phyloP scores from a whole-genome alignment of 192 early-diverging fungal species.

The Fimicolochytrium jonesii region DNA sequence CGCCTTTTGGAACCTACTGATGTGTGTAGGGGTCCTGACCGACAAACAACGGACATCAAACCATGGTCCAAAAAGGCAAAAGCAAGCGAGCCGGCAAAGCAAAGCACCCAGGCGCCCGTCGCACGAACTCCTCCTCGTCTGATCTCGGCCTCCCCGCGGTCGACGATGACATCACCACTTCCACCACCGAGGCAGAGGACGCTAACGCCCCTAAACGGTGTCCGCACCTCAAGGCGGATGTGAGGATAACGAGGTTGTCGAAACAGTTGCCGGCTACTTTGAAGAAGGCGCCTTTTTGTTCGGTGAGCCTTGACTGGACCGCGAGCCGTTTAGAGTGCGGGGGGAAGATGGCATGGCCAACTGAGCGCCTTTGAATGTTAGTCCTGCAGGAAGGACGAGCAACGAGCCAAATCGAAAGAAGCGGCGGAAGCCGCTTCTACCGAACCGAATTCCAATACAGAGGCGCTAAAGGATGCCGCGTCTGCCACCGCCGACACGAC shows the following conservation, averaged over 20 bases:
- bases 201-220: constrained; percentile 12
- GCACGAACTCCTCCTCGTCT: too few relatives aligned
- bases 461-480: neutral
- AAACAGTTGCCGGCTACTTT: constrained; percentile 11
- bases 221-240: constrained; percentile 9
- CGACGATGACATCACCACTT: neutral
- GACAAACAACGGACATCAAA: too few relatives aligned
- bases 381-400: constrained; percentile 2
- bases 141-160: too few relatives aligned
- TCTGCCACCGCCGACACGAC: neutral
- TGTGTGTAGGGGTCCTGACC: too few relatives aligned
- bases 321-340: neutral
- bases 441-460: neutral
- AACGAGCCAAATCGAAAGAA: constrained; percentile 2
- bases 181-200: neutral
- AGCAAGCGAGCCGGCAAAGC: too few relatives aligned
- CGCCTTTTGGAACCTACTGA: too few relatives aligned
- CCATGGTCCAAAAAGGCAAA: too few relatives aligned
- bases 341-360: neutral
- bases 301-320: neutral
- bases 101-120: too few relatives aligned
- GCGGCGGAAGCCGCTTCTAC: neutral
- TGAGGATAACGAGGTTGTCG: constrained; percentile 11
- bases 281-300: neutral
- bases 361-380: neutral